Evolutionary conservation across 225 moss, liverwort and hornwort genomes (phyloP), one percentile per base, ranked within the genome.

Genomic region (Climacium dendroides): DNA sequence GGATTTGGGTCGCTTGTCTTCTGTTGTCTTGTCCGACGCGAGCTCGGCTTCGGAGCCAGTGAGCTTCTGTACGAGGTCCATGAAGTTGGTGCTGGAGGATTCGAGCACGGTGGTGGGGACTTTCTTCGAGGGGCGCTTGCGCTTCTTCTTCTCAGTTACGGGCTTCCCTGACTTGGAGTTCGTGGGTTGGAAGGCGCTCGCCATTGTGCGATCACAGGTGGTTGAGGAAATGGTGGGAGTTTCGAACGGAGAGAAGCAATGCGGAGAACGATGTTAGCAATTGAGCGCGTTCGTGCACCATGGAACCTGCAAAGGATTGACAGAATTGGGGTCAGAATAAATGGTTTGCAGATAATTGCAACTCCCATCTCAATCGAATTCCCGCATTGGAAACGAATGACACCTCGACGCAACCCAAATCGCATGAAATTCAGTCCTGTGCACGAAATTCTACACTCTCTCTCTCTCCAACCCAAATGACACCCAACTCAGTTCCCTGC

Each of bases 61-160:
- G 57, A 94, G 86, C 72, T 89, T 88, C 87, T 94, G 94, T 82
- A 94, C 94, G 23, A 89, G 88, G 77, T 91, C 76, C 88, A 91
- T 88, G 88, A 94, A 94, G 55, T 91, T 83, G 23, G 82, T 91
- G 83, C 88, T 88, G 59, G 89, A 90, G 11, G 92, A 86, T 39
- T 94, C 94, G 7, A 94, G 82, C 22, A 94, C 85, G 32, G 92
- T 94, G 60, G 92, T 92, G 15, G 92, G 94, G 14, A 91, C 88
- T 77, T 92, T 89, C 88, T 89, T 91, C 4, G 94, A 90, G 9
- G 94, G 88, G 43, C 94, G 63, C 88, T 85, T 91, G 87, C 94
- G 90, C 85, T 91, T 91, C 88, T 92, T 94, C 84, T 86, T 91
- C 87, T 88, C 91, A 32, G 89, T 90, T 10, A 79, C 88, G 34